Evolutionary conservation across 2,329 filamentous ascomycete genomes (phyloP).

Genomic region (Phialophora expanda): DNA sequence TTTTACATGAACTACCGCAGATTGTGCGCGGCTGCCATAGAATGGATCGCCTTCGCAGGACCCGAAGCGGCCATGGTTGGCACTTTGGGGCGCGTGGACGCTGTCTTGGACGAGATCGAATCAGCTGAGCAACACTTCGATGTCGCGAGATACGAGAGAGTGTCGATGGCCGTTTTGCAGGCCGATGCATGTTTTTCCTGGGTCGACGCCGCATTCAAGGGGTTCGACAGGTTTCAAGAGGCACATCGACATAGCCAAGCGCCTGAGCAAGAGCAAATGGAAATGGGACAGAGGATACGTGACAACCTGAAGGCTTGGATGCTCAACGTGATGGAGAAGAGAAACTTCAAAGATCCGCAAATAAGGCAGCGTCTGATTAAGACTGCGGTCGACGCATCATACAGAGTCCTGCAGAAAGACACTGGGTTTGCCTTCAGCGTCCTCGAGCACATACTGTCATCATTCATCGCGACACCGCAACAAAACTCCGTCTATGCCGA

Average conservation of each 20-base stretch:
- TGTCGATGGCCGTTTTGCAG: conserved; percentile 67
- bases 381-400: conserved; percentile 82
- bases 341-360: conserved; percentile 69
- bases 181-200: conserved; percentile 90
- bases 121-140: conserved; percentile 49
- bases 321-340: conserved; percentile 47
- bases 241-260: conserved; percentile 53
- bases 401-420: conserved; percentile 76
- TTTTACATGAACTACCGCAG: conserved; percentile 95
- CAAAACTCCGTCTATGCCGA: conserved; percentile 79
- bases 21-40: conserved; percentile 86
- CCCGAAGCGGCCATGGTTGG: conserved; percentile 85
- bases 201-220: conserved; percentile 85
- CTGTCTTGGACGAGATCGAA: conserved; percentile 63
- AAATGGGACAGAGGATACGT: conserved; percentile 48
- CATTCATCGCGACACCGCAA: conserved; percentile 74
- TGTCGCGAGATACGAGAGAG: conserved; percentile 41
- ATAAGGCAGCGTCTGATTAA: conserved; percentile 82
- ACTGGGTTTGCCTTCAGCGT: conserved; percentile 84
- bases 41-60: conserved; percentile 80
- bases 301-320: conserved; percentile 50
- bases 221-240: conserved; percentile 79
- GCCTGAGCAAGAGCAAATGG: conserved; percentile 55
- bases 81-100: conserved; percentile 79
- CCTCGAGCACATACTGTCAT: conserved; percentile 86